Percentiles rank a stretch among this genome's conserved stretches.
phyloP scores from a whole-genome alignment of 2,329 filamentous ascomycete species.

The Hymenoscyphus infarciens region DNA sequence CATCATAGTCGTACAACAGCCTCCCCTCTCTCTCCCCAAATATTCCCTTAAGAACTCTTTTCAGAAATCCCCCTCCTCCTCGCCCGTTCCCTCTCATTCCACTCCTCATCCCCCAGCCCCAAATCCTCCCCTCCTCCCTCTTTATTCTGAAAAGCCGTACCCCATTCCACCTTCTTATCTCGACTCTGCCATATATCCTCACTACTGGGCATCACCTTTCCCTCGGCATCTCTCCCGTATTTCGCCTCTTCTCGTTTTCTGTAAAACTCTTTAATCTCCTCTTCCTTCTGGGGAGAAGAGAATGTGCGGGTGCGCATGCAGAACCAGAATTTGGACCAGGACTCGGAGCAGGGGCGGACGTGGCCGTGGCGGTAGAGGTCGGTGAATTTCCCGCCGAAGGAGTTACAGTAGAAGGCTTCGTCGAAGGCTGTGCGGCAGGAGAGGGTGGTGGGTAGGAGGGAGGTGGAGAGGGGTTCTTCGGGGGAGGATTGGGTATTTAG shows the following conservation, averaged over 20 bases:
- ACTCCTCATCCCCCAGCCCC: constrained; percentile 37
- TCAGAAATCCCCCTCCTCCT: constrained; percentile 19
- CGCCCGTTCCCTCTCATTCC: constrained; percentile 32
- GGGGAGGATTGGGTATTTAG: constrained; percentile 11
- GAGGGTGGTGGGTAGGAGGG: constrained; percentile 76
- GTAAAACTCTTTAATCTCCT: constrained; percentile 37
- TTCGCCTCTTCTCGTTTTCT: constrained; percentile 52
- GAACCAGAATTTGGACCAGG: constrained; percentile 95
- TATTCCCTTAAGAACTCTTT: no score
- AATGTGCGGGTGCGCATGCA: constrained; percentile 82
- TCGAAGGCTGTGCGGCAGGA: constrained; percentile 90
- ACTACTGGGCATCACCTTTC: constrained; percentile 62
- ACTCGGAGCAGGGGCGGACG: constrained; percentile 72
- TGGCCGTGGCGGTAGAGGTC: constrained; percentile 84
- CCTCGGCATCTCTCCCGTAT: constrained; percentile 54
- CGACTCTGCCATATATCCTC: constrained; percentile 88
- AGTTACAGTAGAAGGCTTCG: constrained; percentile 89
- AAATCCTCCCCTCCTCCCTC: constrained; percentile 37
- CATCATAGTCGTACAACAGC: constrained; percentile 1
- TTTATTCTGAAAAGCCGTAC: constrained; percentile 27
- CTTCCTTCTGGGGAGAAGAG: constrained; percentile 55
- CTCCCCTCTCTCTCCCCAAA: neutral
- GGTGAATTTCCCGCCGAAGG: constrained; percentile 85
- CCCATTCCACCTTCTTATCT: constrained; percentile 53
- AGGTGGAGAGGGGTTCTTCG: constrained; percentile 51